Percentiles rank a stretch among this genome's conserved stretches.
These are phyloP conservation scores for Ambrosiella xylebori DNA, from an alignment of 2,329 filamentous ascomycete genomes.

Conservation along the genomic window DNA sequence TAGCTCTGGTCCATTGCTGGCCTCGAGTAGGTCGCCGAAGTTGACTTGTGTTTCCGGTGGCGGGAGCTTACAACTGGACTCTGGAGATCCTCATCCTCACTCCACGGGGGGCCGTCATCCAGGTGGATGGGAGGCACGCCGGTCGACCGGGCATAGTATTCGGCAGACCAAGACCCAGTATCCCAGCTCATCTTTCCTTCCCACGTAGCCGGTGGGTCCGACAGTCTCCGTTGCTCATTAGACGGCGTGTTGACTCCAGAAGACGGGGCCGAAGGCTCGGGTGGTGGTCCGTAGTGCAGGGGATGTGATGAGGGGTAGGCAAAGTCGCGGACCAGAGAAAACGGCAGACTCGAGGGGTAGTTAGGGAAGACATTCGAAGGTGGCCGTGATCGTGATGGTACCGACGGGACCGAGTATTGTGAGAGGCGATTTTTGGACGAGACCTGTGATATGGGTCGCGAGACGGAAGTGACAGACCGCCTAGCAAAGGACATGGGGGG, in stretches of 20 bases:
- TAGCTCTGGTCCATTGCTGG: slow-evolving; percentile 33
- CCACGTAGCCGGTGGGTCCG: slow-evolving; percentile 63
- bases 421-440: slow-evolving; percentile 61
- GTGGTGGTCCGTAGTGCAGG: slow-evolving; percentile 84
- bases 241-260: slow-evolving; percentile 73
- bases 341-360: slow-evolving; percentile 71
- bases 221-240: slow-evolving; percentile 65
- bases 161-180: slow-evolving; percentile 28
- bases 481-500: slow-evolving; percentile 36
- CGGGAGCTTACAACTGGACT: slow-evolving; percentile 75
- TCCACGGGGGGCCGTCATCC: slow-evolving; percentile 78
- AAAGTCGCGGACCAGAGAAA: slow-evolving; percentile 89
- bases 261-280: slow-evolving; percentile 49
- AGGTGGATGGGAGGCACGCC: slow-evolving; percentile 71
- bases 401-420: slow-evolving; percentile 61
- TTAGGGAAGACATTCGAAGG: slow-evolving; percentile 66
- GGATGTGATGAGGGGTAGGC: slow-evolving; percentile 72
- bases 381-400: slow-evolving; percentile 55
- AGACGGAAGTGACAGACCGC: slow-evolving; percentile 39
- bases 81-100: slow-evolving; percentile 86
- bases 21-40: slow-evolving; percentile 30
- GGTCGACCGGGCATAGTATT: slow-evolving; percentile 42
- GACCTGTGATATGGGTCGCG: slow-evolving; percentile 57
- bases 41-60: slow-evolving; percentile 72
- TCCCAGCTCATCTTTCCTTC: slow-evolving; percentile 49